Evolutionary conservation across 257 asterid species (phyloP), one percentile per base, ranked within the genome.

Genomic region (Dorcoceras hygrometricum): DNA sequence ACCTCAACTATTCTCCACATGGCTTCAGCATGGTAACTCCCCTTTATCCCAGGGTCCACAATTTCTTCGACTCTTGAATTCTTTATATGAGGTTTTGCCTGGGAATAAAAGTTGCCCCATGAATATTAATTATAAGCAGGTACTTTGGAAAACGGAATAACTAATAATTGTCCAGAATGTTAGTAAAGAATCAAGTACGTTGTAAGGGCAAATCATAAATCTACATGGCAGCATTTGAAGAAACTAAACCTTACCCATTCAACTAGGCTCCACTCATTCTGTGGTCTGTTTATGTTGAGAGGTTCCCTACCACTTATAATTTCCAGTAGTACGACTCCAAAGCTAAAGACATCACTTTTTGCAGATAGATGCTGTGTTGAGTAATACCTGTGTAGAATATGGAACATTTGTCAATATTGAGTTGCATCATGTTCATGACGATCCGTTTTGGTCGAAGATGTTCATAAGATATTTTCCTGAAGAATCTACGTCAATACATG

Each of bases 281-380:
- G 78, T 65, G 95, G 95, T 83, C 94, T 83, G 70, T 70, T 78
- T 67, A 86, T 77, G 71, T 90, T 86, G 75, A 90, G 97, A 71
- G 97, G 96, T 59, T 90, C 97, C 59, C 96, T 79, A 5, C 95
- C 92, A 62, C 87, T 86, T 48, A 86, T 73, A 39, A 88, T 83
- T 78, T 90, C 97, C 62, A 90, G 81, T 64, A 90, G 69, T 32
- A 82, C 85, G 63, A 82, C 85, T 54, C 87, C 97, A 23, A 88
- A 90, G 87, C 97, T 90, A 69, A 90, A 90, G 57, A 90, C 97
- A 25, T 90, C 97, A 71, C 97, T 90, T 73, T 84, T 90, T 53
- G 97, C 84, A 0, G 96, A 84, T 66, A 90, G 81, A 72, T 80
- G 80, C 31, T 82, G 87, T 74, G 87, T 82, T 32, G 87, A 79